Evolutionary conservation across 1,284 basidiomycete genomes (phyloP).

Genomic region (Microbotryum violaceum): DNA sequence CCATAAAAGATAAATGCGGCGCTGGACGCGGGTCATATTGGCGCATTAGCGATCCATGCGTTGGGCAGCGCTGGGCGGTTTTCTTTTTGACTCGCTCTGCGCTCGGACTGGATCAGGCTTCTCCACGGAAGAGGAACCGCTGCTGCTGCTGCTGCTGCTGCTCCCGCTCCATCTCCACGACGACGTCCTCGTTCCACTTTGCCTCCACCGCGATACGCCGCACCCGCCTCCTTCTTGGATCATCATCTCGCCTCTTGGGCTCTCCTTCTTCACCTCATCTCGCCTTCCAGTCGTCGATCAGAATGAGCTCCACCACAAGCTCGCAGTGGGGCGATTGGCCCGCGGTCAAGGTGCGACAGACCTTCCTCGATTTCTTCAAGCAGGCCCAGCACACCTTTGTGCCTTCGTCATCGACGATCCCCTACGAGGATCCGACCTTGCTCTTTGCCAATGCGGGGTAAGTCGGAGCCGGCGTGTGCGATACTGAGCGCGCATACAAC

Average conservation of each 20-base stretch:
- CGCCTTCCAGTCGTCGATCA: neutral
- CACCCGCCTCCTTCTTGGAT: neutral
- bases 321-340: constrained; percentile 53
- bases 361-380: constrained; percentile 70
- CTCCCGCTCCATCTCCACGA: neutral
- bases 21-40: no score
- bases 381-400: constrained; percentile 78
- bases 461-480: constrained; percentile 21
- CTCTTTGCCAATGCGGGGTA: constrained; percentile 86
- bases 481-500: neutral
- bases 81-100: no score
- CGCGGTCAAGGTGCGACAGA: constrained; percentile 59
- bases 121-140: no score
- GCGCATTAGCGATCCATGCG: no score
- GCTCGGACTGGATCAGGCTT: no score
- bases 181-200: neutral
- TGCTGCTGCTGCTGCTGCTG: no score
- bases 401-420: constrained; percentile 87
- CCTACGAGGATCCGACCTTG: constrained; percentile 81
- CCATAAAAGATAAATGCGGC: no score
- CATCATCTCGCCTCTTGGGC: neutral
- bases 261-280: neutral
- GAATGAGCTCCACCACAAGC: constrained; percentile 29
- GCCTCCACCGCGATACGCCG: no score
- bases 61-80: no score